Evolutionary conservation across 768 basidiomycete genomes (phyloP), one percentile per base, ranked within the genome.

Genomic region (Hygrophorus pudorinus): DNA sequence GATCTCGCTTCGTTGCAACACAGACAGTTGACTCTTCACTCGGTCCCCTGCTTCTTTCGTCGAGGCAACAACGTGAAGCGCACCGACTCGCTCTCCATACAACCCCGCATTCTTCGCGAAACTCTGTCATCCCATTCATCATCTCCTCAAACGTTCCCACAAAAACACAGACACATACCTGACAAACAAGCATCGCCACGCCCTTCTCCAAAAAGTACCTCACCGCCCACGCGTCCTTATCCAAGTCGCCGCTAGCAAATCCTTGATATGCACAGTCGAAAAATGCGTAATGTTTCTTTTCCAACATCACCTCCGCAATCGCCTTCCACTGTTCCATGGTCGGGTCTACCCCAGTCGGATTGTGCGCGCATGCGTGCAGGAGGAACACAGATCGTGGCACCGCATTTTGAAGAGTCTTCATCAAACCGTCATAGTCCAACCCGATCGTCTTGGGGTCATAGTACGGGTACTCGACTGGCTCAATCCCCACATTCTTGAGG

Each of bases 261-360:
- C 93, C 93, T 65, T 96, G 93, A 66, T 98, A 98, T 2, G 93
- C 93, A 59, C 84, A 85, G 66, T 98, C 93, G 60, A 97, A 90
- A 66, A 94, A 93, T 27, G 83, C 82, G 56, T 79, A 94, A 60
- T 93, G 92, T 11, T 75, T 70, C 64, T 81, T 84, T 38, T 68
- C 63, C 24, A 83, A 59, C 59, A 96, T 76, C 43, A 81, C 64
- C 30, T 82, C 72, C 31, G 85, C 85, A 53, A 97, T 75, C 46
- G 67, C 61, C 48, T 73, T 66, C 93, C 93, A 98, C 60, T 97
- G 85, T 52, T 85, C 89, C 37, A 60, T 60, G 28, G 89, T 91
- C 5, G 92, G 93, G 62, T 98, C 93, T 21, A 94, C 88, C 2
- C 93, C 93, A 2, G 94, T 98, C 6, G 92, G 93, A 59, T 98